phyloP scores from a whole-genome alignment of 768 basidiomycete species.

The Amanita phalloides region DNA sequence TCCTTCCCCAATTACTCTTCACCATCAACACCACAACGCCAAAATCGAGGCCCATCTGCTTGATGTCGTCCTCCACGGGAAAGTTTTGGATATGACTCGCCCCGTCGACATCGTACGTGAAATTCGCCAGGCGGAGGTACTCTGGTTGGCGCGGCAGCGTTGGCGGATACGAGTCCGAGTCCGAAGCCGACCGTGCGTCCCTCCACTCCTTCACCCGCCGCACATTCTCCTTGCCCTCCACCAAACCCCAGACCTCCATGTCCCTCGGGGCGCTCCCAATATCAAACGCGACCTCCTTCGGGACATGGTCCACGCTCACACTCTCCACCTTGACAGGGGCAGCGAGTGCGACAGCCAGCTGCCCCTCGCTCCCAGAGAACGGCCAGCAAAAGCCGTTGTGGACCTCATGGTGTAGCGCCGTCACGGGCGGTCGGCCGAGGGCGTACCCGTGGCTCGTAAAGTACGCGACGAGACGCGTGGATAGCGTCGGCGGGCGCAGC shows the following conservation, averaged over 20 bases:
- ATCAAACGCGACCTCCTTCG: slow-evolving; percentile 74
- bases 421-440: slow-evolving; percentile 74
- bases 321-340: slow-evolving; percentile 64
- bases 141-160: slow-evolving; percentile 34
- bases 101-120: slow-evolving; percentile 54
- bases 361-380: slow-evolving; percentile 67
- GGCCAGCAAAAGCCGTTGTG: slow-evolving; percentile 92
- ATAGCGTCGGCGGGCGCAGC: slow-evolving; percentile 41
- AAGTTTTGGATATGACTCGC: slow-evolving; percentile 68
- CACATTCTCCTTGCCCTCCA: slow-evolving; percentile 69
- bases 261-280: slow-evolving; percentile 70
- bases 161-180: slow-evolving; percentile 28
- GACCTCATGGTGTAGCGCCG: slow-evolving; percentile 77
- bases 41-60: slow-evolving; percentile 67
- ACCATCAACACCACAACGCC: slow-evolving; percentile 75
- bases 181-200: slow-evolving; percentile 23
- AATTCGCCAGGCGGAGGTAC: slow-evolving; percentile 57
- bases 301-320: slow-evolving; percentile 83
- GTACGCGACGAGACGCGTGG: slow-evolving; percentile 37
- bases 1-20: slow-evolving; percentile 79
- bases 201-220: slow-evolving; percentile 49
- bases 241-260: slow-evolving; percentile 88
- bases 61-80: slow-evolving; percentile 57
- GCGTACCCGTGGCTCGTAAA: slow-evolving; percentile 53
- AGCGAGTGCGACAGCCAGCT: slow-evolving; percentile 73